Evolutionary conservation across 2,329 filamentous ascomycete species (phyloP).

Genomic region (Cytospora paraplurivora): DNA sequence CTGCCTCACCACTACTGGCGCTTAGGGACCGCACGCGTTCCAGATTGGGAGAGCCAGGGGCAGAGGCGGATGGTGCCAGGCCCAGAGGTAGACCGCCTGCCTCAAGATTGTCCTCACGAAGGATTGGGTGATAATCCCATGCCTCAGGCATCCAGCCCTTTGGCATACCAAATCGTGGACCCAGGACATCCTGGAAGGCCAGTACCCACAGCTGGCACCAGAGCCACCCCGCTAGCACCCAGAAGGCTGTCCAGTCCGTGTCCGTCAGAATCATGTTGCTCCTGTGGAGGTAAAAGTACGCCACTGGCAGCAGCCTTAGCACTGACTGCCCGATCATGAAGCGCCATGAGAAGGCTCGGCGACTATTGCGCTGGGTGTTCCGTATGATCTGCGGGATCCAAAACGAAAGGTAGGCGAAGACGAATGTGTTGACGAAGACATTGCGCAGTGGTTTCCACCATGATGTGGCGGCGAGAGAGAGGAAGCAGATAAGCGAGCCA

Average conservation of each 20-base stretch:
- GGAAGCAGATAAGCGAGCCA: constrained; percentile 57
- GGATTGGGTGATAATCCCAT: constrained; percentile 93
- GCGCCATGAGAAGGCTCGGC: constrained; percentile 86
- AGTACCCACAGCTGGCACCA: constrained; percentile 83
- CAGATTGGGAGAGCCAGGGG: constrained; percentile 37
- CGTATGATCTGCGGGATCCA: constrained; percentile 92
- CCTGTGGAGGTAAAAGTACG: constrained; percentile 79
- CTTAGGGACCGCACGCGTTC: constrained; percentile 38
- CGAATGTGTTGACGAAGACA: constrained; percentile 63
- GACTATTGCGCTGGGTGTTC: constrained; percentile 88
- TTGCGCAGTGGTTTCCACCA: constrained; percentile 60
- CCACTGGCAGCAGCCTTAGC: constrained; percentile 75
- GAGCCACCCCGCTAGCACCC: constrained; percentile 72
- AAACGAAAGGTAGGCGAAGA: constrained; percentile 80
- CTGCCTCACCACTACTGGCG: constrained; percentile 30
- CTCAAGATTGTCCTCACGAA: constrained; percentile 81
- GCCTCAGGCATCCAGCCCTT: constrained; percentile 69
- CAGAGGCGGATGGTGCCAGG: constrained; percentile 46
- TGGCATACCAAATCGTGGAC: constrained; percentile 83
- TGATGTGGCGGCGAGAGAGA: constrained; percentile 60
- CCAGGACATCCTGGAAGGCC: constrained; percentile 80
- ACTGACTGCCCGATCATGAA: constrained; percentile 84
- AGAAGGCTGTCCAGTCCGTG: constrained; percentile 66
- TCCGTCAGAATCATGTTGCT: constrained; percentile 82
- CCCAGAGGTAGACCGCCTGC: constrained; percentile 81